These are phyloP conservation scores for Populus hybrid DNA, from an alignment of 441 rosid species.

Conservation along the genomic window DNA sequence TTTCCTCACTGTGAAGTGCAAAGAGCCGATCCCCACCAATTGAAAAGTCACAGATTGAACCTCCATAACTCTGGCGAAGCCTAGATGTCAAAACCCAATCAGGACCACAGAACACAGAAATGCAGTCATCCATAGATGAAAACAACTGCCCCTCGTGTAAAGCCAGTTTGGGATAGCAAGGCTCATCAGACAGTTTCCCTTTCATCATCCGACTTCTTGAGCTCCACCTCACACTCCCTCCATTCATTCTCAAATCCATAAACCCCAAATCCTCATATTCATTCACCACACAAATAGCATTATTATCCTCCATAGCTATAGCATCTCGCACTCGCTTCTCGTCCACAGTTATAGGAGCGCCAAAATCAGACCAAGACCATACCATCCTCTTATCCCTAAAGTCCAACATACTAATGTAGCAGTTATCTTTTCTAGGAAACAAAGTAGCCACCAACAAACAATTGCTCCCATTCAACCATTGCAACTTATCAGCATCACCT, in stretches of 20 bases:
- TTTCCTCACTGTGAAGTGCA: slow-evolving; percentile 82
- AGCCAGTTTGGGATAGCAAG: slow-evolving; percentile 84
- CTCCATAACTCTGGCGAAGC: slow-evolving; percentile 63
- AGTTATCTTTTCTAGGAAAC: slow-evolving; percentile 93
- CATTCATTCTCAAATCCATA: slow-evolving; percentile 69
- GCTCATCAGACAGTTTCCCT: slow-evolving; percentile 83
- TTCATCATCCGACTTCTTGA: slow-evolving; percentile 82
- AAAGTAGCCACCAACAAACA: slow-evolving; percentile 86
- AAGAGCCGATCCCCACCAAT: slow-evolving; percentile 85
- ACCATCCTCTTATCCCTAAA: slow-evolving; percentile 82
- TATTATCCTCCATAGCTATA: slow-evolving; percentile 80
- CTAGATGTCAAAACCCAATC: slow-evolving; percentile 82
- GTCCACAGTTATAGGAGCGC: slow-evolving; percentile 52
- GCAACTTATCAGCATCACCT: slow-evolving; percentile 91
- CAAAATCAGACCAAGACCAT: slow-evolving; percentile 93
- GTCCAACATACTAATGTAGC: slow-evolving; percentile 88
- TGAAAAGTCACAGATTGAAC: slow-evolving; percentile 83
- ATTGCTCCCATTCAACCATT: slow-evolving; percentile 68
- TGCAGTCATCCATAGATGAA: slow-evolving; percentile 83
- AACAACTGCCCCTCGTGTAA: slow-evolving; percentile 77
- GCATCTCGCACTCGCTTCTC: slow-evolving; percentile 94
- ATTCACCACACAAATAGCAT: slow-evolving; percentile 80
- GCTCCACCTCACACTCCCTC: slow-evolving; percentile 85
- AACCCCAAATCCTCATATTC: slow-evolving; percentile 94
- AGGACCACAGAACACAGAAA: slow-evolving; percentile 82